Base-by-base conservation (phyloP, 2,329 filamentous ascomycete genomes). In the Mollisia scopiformis region DNA sequence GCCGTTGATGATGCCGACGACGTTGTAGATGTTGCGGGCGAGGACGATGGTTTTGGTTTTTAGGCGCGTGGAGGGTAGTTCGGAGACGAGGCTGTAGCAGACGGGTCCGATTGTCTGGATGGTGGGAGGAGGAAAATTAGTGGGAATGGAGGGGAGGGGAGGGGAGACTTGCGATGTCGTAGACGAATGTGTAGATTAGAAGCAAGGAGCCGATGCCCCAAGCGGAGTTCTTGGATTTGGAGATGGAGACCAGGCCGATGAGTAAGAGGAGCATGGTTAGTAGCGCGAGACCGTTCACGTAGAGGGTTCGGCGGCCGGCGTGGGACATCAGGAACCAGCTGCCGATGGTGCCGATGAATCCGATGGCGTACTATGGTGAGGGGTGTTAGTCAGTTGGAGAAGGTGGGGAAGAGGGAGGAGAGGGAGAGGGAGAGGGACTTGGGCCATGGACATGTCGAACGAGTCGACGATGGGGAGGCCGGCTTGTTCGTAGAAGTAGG, bases 21-120 rank as follows among this genome's bases (percentile, higher is more conserved):
- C 93, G 80, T 83, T 85, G 61, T 52, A 56, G 37, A 92, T 78
- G 68, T 90, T 90, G 58, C 92, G 88, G 1, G 90, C 92, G 3
- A 96, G 83, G 1, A 94, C 92, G 30, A 96, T 89, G 1, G 92
- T 96, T 81, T 96, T 96, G 79, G 95, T 92, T 72, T 93, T 90
- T 35, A 96, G 81, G 1, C 92, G 85, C 19, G 91, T 86, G 0
- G 91, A 92, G 0, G 91, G 92, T 28, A 96, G 78, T 75, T 96
- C 92, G 1, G 89, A 85, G 6, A 96, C 92, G 10, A 96, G 84
- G 0, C 91, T 93, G 77, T 95, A 96, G 75, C 89, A 92, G 10
- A 96, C 91, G 0, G 92, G 94, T 31, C 92, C 92, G 52, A 96
- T 16, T 10, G 43, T 47, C n/a, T n/a, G n/a, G n/a, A n/a, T n/a